Conservation (phyloP, 495 filamentous ascomycete species). For the Parathielavia hyrcaniae region DNA sequence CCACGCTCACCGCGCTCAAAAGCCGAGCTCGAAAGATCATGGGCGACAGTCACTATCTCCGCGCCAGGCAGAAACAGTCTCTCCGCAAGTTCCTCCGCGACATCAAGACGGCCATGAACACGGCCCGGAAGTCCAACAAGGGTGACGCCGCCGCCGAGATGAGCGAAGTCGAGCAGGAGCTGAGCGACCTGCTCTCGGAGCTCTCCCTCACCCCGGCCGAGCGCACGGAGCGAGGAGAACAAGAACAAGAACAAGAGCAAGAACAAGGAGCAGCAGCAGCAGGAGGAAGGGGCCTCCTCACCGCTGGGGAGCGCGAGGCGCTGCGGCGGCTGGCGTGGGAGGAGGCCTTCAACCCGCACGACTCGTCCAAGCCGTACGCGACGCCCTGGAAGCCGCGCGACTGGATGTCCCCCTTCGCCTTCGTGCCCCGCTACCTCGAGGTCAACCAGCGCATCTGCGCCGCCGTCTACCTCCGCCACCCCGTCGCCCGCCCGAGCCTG, state of each 20-base stretch:
- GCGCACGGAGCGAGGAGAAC: slow-evolving; percentile 16
- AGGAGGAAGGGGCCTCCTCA: slow-evolving; percentile 2
- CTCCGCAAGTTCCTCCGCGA: slow-evolving; percentile 33
- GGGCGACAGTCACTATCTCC: slow-evolving; percentile 13
- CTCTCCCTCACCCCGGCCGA: slow-evolving; percentile 15
- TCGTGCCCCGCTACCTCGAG: slow-evolving; percentile 91
- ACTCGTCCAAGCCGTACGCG: slow-evolving; percentile 72
- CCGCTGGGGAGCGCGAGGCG: slow-evolving; percentile 7
- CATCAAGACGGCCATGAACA: slow-evolving; percentile 25
- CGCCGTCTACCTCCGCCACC: slow-evolving; percentile 91
- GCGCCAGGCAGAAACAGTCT: slow-evolving; percentile 33
- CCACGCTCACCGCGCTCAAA: slow-evolving; percentile 22
- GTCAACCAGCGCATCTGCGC: slow-evolving; percentile 95
- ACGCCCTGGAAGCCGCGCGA: slow-evolving; percentile 87
- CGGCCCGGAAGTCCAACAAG: slow-evolving; percentile 16
- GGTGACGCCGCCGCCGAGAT: not conserved
- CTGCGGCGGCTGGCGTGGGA: slow-evolving; percentile 29
- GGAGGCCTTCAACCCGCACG: slow-evolving; percentile 61
- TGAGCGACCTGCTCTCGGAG: slow-evolving; percentile 24
- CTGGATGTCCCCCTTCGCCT: slow-evolving; percentile 87
- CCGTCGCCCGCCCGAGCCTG: slow-evolving; percentile 80
- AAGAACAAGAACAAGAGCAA: slow-evolving; percentile 47
- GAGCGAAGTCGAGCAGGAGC: slow-evolving; percentile 20
- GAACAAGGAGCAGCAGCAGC: not conserved
- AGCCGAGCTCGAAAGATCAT: slow-evolving; percentile 29